phyloP scores from a whole-genome alignment of 2,329 filamentous ascomycete genomes.

The Colletotrichum tamarilloi region DNA sequence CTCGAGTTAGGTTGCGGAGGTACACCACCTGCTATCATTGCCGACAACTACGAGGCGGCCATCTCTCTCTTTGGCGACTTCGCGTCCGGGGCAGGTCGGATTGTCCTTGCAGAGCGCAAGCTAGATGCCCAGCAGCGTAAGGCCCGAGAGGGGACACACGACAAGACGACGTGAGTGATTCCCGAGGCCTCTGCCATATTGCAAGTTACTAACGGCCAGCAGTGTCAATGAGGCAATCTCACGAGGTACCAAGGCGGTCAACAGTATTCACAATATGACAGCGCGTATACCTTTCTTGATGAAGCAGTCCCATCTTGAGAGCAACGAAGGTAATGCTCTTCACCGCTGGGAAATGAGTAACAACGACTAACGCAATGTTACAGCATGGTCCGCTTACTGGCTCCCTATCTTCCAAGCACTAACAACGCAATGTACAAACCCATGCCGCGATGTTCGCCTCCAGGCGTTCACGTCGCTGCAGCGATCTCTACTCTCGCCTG shows the following conservation, averaged over 20 bases:
- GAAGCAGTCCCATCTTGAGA: conserved; percentile 91
- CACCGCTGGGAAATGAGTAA: neutral
- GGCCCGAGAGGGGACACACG: conserved; percentile 58
- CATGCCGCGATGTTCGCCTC: conserved; percentile 91
- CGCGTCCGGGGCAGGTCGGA: conserved; percentile 82
- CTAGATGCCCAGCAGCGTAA: conserved; percentile 60
- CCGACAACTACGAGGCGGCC: conserved; percentile 94
- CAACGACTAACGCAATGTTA: conserved; percentile 40
- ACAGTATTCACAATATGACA: conserved; percentile 85
- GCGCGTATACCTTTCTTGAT: conserved; percentile 86
- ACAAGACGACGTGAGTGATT: conserved; percentile 64
- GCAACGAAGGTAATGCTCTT: conserved; percentile 73
- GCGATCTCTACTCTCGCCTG: conserved; percentile 84
- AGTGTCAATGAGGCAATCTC: conserved; percentile 71
- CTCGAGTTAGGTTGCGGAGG: conserved; percentile 81
- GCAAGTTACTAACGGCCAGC: neutral
- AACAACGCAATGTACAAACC: conserved; percentile 91
- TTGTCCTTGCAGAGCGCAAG: conserved; percentile 76
- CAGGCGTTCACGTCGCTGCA: conserved; percentile 89
- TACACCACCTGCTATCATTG: conserved; percentile 84
- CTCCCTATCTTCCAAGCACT: conserved; percentile 91
- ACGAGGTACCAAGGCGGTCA: conserved; percentile 83
- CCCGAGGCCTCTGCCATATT: conserved; percentile 49
- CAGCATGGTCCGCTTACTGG: conserved; percentile 98
- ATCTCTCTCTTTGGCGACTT: conserved; percentile 90